phyloP scores from a whole-genome alignment of 768 basidiomycete species.

The Cantharellus anzutake region DNA sequence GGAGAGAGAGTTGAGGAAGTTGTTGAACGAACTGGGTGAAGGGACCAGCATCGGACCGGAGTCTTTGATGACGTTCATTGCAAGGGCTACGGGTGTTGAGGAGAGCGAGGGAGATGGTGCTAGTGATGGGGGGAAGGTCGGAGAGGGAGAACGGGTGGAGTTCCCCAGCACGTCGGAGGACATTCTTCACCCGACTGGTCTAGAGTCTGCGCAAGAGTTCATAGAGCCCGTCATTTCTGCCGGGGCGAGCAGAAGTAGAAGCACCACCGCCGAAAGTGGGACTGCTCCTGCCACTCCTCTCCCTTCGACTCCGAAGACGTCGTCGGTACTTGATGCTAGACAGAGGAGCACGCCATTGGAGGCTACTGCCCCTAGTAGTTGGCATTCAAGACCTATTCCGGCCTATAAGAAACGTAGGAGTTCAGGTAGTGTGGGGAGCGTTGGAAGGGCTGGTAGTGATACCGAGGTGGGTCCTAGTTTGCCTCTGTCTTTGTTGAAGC shows the following conservation, averaged over 20 bases:
- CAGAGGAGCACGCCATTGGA: background rate
- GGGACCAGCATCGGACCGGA: background rate
- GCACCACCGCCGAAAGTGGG: background rate
- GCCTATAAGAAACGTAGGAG: background rate
- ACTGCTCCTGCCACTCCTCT: background rate
- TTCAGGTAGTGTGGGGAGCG: background rate
- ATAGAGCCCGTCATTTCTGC: no score
- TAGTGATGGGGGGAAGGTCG: background rate
- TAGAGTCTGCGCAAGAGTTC: background rate
- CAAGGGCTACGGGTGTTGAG: background rate
- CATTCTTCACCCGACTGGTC: background rate
- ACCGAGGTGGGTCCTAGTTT: background rate
- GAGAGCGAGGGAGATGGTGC: no score
- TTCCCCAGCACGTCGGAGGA: background rate
- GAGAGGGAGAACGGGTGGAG: background rate
- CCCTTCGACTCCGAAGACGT: background rate
- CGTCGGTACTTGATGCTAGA: background rate
- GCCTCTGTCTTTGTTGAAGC: no score
- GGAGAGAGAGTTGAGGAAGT: background rate
- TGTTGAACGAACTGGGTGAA: background rate
- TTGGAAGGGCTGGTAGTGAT: background rate
- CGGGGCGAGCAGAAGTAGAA: background rate
- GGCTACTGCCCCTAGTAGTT: background rate
- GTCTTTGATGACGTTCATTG: background rate
- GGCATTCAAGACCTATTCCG: background rate